Evolutionary conservation across 257 asterid species (phyloP), one percentile per base, ranked within the genome.

Genomic region (Nicotiana undulata): DNA sequence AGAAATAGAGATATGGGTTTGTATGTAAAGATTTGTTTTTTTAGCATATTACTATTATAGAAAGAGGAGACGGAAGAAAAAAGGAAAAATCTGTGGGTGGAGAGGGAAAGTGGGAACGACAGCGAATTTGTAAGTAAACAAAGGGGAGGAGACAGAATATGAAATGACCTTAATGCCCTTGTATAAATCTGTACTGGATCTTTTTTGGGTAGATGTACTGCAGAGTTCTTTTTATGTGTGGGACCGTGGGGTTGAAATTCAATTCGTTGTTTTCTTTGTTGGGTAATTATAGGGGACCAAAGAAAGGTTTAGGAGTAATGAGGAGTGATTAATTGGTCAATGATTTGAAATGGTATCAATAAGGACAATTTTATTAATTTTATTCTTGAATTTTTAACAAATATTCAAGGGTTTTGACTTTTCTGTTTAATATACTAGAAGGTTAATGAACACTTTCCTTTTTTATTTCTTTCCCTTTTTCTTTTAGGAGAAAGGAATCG

Each of bases 121-220:
- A 84, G 85, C 86, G 82, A 86, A 88, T 86, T 86, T 89, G 90
- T 80, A 88, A 84, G 84, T 79, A 49, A 46, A 56, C 40, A 82
- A 49, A 24, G 34, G 29, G 83, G 74, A 63, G 79, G 82, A 85
- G 82, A 77, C 80, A 34, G 9, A 24, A 58, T 46, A 6, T 58
- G 9, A 79, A 66, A 31, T 83, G 87, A 76, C 88, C 26, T 64
- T 32, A 80, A 60, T 34, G 83, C 77, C 84, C 79, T 78, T 58
- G 5, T 4, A 37, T 29, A 63, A 9, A 60, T 20, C 85, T 86
- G 94, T 90, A 85, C 89, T 87, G 16, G 40, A 79, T 34, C 74
- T 61, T 37, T 65, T 56, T 37, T 55, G 81, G 31, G 78, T 46
- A 56, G 18, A 64, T 85, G 90, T 90, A 91, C 93, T 86, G 65